Conservation (phyloP, 2,329 filamentous ascomycete genomes). For the Fusarium sp. region DNA sequence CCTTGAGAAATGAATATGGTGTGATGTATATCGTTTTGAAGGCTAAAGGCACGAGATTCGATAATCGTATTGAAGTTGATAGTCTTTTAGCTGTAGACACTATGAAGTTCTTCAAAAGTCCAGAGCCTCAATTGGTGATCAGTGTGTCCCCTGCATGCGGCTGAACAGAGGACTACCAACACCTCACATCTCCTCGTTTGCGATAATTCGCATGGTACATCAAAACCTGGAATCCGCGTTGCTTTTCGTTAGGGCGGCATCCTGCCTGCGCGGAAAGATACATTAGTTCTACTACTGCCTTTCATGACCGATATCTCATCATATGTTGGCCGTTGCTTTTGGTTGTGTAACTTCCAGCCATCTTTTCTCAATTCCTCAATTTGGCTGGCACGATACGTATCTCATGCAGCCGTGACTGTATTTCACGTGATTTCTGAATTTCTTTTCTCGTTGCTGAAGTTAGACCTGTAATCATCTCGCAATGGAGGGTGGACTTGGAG, state of each 20-base stretch:
- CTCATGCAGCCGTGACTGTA: background rate
- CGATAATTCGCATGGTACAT: background rate
- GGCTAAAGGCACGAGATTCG: background rate
- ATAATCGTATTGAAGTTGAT: accelerated
- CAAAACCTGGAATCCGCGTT: background rate
- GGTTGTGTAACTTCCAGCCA: background rate
- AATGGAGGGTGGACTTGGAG: background rate
- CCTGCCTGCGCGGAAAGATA: background rate
- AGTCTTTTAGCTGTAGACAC: accelerated
- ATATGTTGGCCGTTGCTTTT: background rate
- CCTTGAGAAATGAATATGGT: accelerated
- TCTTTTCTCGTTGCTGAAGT: background rate
- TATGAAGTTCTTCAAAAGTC: background rate
- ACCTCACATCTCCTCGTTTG: background rate
- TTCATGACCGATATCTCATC: background rate
- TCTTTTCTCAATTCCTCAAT: background rate
- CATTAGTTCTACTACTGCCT: background rate
- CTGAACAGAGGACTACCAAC: background rate
- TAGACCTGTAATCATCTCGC: background rate
- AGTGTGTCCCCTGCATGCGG: background rate
- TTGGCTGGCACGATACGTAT: background rate
- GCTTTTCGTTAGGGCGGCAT: background rate
- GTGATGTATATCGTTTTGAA: background rate
- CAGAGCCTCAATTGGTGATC: background rate
- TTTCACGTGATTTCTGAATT: background rate